phyloP scores from a whole-genome alignment of 225 moss, liverwort and hornwort species.

The Pleurozium schreberi region DNA sequence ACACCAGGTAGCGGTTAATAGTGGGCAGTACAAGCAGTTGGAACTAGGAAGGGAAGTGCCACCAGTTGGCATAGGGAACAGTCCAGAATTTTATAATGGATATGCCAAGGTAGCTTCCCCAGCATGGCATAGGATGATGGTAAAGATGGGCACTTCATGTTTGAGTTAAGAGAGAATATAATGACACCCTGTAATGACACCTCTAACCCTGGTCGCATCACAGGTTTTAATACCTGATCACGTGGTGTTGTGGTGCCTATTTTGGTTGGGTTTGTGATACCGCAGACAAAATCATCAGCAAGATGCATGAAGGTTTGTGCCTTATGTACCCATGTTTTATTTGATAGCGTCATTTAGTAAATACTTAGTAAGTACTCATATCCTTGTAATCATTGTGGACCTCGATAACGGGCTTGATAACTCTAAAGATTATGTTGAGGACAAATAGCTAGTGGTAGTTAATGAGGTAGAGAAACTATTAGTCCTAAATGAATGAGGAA shows the following conservation, averaged over 20 bases:
- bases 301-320: slow-evolving; percentile 91
- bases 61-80: slow-evolving; percentile 37
- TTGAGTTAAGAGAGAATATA: no score
- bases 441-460: no score
- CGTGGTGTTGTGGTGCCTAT: slow-evolving; percentile 71
- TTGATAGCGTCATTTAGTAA: no score
- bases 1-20: slow-evolving; percentile 42
- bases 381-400: no score
- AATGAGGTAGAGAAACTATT: no score
- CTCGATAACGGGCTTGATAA: no score
- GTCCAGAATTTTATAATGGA: slow-evolving; percentile 51
- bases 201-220: background rate
- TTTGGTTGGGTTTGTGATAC: slow-evolving; percentile 64
- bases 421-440: no score
- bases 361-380: no score
- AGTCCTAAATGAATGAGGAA: no score
- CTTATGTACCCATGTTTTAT: no score
- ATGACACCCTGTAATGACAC: no score
- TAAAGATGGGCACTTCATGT: no score
- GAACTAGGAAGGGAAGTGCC: slow-evolving; percentile 47
- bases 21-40: slow-evolving; percentile 53
- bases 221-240: slow-evolving; percentile 65
- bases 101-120: slow-evolving; percentile 50
- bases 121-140: slow-evolving; percentile 7
- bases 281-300: slow-evolving; percentile 99